Evolutionary conservation across 2,329 filamentous ascomycete genomes (phyloP).

Genomic region (Stagonosporopsis rhizophila): DNA sequence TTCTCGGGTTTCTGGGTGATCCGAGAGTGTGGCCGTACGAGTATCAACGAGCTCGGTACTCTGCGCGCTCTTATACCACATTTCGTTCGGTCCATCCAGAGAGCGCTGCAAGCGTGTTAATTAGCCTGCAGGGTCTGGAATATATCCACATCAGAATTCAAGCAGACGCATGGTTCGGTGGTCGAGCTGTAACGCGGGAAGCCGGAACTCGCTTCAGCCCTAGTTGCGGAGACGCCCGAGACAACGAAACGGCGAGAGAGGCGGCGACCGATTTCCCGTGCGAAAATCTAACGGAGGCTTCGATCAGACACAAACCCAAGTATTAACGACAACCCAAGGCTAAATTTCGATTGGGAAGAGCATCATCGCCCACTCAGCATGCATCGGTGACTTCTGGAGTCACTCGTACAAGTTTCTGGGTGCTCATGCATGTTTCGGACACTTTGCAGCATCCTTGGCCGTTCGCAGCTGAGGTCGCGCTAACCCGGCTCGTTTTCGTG

Average conservation of each 20-base stretch:
- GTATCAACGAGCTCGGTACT: background rate
- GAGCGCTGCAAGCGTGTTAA: background rate
- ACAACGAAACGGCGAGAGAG: background rate
- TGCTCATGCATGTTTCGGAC: background rate
- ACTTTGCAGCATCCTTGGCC: background rate
- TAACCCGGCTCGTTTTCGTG: conserved; percentile 15
- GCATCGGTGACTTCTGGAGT: background rate
- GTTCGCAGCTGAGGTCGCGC: conserved; percentile 2
- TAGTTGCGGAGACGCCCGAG: conserved; percentile 18
- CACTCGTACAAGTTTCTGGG: background rate
- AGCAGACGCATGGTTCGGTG: conserved; percentile 6
- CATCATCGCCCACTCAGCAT: background rate
- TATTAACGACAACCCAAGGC: background rate
- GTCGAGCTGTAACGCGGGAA: conserved; percentile 5
- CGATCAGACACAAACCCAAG: background rate
- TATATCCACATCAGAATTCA: background rate
- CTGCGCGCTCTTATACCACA: background rate
- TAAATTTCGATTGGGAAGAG: background rate
- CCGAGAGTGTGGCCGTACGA: background rate
- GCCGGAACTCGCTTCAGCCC: conserved; percentile 13
- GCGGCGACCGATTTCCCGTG: conserved; percentile 22
- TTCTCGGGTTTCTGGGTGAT: background rate
- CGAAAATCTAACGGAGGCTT: conserved; percentile 26
- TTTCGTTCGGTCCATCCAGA: background rate
- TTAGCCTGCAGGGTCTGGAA: background rate